phyloP scores from a whole-genome alignment of 2,329 filamentous ascomycete species.

The Ceratocystis eucalypticola region DNA sequence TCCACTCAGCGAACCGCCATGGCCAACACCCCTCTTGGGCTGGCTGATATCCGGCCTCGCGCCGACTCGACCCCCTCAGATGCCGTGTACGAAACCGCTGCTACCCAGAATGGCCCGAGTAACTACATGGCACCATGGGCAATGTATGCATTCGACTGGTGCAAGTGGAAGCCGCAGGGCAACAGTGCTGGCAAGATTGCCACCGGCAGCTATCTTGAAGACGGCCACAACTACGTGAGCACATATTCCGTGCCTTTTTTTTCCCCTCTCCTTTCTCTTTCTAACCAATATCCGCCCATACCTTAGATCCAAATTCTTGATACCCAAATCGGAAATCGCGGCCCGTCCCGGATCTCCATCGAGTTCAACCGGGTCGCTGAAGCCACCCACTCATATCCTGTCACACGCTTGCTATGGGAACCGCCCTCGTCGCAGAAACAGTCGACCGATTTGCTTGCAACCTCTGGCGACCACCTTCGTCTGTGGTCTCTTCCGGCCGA shows the following conservation, averaged over 20 bases:
- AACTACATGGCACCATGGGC: constrained; percentile 92
- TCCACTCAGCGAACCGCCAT: constrained; percentile 12
- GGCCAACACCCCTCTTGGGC: constrained; percentile 72
- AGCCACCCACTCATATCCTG: constrained; percentile 93
- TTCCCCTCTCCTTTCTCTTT: constrained; percentile 9
- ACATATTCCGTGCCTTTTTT: constrained; percentile 9
- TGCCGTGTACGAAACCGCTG: constrained; percentile 53
- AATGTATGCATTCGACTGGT: constrained; percentile 96
- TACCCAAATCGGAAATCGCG: constrained; percentile 61
- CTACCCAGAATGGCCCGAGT: constrained; percentile 58
- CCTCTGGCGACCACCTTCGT: constrained; percentile 84
- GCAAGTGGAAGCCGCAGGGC: constrained; percentile 81
- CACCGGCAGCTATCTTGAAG: constrained; percentile 89
- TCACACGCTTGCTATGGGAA: constrained; percentile 91
- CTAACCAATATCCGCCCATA: constrained; percentile 20
- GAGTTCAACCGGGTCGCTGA: constrained; percentile 92
- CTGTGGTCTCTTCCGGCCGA: constrained; percentile 82
- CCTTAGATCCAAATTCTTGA: constrained; percentile 89
- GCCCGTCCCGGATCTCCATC: constrained; percentile 58
- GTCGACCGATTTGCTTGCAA: constrained; percentile 85
- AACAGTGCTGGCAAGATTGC: constrained; percentile 83
- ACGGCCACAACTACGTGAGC: constrained; percentile 91
- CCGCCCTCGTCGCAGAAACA: constrained; percentile 90
- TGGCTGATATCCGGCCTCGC: constrained; percentile 81
- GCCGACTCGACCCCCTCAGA: constrained; percentile 72